A percentile compares a stretch with the other conserved stretches of the same genome.
Conservation (phyloP, 441 rosid species). For the Melastoma candidum region DNA sequence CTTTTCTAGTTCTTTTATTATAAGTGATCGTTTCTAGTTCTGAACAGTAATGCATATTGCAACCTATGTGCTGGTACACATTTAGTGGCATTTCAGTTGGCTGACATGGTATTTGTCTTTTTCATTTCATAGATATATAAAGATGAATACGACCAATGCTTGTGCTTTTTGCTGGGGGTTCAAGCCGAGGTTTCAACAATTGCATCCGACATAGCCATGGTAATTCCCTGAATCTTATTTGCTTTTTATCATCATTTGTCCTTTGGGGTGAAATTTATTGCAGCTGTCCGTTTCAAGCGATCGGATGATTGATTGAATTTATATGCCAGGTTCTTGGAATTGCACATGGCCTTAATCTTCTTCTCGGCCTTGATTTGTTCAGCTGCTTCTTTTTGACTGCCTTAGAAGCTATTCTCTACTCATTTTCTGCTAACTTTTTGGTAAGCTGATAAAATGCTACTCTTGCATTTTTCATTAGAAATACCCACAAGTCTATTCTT, state of each 20-base stretch:
- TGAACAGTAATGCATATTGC: no score
- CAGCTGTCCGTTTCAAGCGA: background rate
- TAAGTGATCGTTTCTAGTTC: no score
- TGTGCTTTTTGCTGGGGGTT: constrained; percentile 73
- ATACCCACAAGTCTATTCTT: constrained; percentile 3
- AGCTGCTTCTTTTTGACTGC: constrained; percentile 78
- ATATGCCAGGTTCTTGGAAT: constrained; percentile 74
- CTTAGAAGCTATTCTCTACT: constrained; percentile 72
- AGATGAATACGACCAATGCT: constrained; percentile 74
- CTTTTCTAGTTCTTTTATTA: no score
- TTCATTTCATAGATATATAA: constrained; percentile 47
- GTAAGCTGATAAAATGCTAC: constrained; percentile 32
- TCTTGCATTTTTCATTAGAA: constrained; percentile 2
- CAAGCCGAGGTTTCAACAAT: constrained; percentile 73
- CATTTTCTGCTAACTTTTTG: constrained; percentile 63
- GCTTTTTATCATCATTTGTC: background rate
- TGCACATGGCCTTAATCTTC: constrained; percentile 87
- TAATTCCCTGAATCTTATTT: constrained; percentile 25
- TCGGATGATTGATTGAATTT: constrained; percentile 10
- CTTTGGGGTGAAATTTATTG: background rate
- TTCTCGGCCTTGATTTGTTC: constrained; percentile 73
- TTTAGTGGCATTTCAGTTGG: background rate
- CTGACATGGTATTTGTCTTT: constrained; percentile 4
- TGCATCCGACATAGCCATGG: constrained; percentile 78
- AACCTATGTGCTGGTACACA: no score